Conservation (phyloP, 306 rosid species). For the Betula pendula region DNA sequence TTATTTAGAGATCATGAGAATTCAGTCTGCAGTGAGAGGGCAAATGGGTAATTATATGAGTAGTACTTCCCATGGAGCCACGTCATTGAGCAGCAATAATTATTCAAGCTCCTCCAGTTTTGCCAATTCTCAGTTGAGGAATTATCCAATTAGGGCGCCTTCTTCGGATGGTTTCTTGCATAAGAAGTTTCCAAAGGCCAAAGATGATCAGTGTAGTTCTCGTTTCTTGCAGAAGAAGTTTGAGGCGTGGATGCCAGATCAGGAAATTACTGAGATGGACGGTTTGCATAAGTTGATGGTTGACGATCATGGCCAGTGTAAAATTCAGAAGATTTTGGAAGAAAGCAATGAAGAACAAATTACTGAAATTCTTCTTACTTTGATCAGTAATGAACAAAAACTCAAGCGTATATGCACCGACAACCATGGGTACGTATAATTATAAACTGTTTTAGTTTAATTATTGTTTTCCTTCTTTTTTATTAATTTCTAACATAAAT, state of each 20-base stretch:
- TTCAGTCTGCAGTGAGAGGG: neutral
- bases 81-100: neutral
- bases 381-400: neutral
- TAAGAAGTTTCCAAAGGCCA: no score
- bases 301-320: constrained; percentile 9
- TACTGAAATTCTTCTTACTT: neutral
- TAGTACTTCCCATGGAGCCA: neutral
- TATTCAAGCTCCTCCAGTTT: neutral
- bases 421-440: constrained; percentile 29
- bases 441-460: no score
- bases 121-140: neutral
- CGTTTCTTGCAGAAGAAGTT: neutral
- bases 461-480: no score
- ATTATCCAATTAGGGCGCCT: no score
- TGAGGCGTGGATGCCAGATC: constrained; percentile 20
- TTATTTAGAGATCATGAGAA: neutral
- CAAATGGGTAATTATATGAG: neutral
- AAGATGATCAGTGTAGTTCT: no score
- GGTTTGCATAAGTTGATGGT: constrained; percentile 22
- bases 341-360: neutral
- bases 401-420: constrained; percentile 32
- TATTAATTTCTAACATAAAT: no score
- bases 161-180: no score
- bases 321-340: constrained; percentile 29
- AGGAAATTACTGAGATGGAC: neutral